phyloP scores from a whole-genome alignment of 768 basidiomycete species.

The Polyporus arcularius region DNA sequence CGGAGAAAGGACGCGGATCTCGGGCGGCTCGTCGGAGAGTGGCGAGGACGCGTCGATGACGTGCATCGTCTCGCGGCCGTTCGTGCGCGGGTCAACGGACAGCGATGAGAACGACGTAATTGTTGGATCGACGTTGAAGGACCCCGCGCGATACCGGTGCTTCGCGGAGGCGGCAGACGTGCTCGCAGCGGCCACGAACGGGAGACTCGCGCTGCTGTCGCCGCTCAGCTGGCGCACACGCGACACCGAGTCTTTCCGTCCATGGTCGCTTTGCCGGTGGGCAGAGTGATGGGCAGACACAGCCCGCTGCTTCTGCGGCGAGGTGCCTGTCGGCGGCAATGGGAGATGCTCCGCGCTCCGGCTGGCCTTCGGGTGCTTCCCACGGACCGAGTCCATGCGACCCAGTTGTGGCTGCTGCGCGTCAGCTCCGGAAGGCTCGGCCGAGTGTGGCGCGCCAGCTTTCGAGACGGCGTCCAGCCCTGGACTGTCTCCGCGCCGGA shows the following conservation, averaged over 20 bases:
- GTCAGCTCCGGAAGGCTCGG: background rate
- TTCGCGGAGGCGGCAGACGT: background rate
- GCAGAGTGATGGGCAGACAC: slow-evolving; percentile 9
- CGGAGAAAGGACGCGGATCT: slow-evolving; percentile 35
- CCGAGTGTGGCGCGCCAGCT: slow-evolving; percentile 34
- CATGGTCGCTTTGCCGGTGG: background rate
- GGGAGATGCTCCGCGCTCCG: slow-evolving; percentile 67
- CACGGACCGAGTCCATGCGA: slow-evolving; percentile 32
- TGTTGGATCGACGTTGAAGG: slow-evolving; percentile 20
- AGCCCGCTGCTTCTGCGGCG: slow-evolving; percentile 42
- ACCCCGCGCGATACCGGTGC: slow-evolving; percentile 20
- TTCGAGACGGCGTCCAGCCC: slow-evolving; percentile 44
- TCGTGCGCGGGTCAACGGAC: background rate
- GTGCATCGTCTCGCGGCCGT: slow-evolving; percentile 1
- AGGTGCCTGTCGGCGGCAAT: slow-evolving; percentile 33
- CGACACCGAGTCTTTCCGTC: slow-evolving; percentile 7
- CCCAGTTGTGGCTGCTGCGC: slow-evolving; percentile 32
- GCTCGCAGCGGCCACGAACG: slow-evolving; percentile 23
- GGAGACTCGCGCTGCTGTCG: slow-evolving; percentile 34
- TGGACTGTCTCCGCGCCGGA: slow-evolving; percentile 42
- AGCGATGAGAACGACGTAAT: slow-evolving; percentile 7
- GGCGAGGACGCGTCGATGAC: slow-evolving; percentile 19
- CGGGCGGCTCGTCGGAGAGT: slow-evolving; percentile 21
- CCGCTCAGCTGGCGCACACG: slow-evolving; percentile 27
- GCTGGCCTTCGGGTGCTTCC: slow-evolving; percentile 55